These are phyloP conservation scores for Botrytis fabae DNA, from an alignment of 2,329 filamentous ascomycete species.

Conservation along the genomic window DNA sequence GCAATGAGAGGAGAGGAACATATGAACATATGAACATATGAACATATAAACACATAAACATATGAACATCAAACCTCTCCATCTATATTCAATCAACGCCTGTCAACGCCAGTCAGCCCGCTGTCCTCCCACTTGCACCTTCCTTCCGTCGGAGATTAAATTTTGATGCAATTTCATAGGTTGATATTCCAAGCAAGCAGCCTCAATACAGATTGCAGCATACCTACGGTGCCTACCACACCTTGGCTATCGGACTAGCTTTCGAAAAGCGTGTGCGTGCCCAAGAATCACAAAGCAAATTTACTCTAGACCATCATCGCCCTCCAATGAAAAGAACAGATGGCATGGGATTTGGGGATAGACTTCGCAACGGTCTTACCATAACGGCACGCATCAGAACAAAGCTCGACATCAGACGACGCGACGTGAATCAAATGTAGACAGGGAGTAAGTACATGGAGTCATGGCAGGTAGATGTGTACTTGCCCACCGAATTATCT, in stretches of 20 bases:
- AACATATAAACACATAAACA: too few species aligned
- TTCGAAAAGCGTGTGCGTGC: not conserved
- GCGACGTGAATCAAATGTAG: not conserved
- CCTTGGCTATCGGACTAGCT: not conserved
- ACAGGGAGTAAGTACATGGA: too few species aligned
- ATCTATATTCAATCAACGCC: too few species aligned
- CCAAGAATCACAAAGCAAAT: not conserved
- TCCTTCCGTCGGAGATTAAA: slow-evolving; percentile 14
- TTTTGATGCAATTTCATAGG: not conserved
- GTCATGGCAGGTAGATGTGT: too few species aligned
- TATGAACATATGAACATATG: too few species aligned
- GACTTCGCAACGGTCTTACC: slow-evolving; percentile 2
- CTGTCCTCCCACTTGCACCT: slow-evolving; percentile 1
- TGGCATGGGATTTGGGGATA: not conserved
- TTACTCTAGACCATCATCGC: not conserved
- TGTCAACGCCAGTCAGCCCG: too few species aligned
- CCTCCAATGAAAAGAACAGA: slow-evolving; percentile 7
- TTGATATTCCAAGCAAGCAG: not conserved
- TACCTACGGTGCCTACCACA: not conserved
- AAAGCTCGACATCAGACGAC: not conserved
- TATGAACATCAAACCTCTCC: too few species aligned
- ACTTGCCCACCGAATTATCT: not conserved
- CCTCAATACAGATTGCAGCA: not conserved
- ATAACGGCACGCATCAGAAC: not conserved
- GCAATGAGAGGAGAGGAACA: not conserved